Conservation (phyloP, 768 basidiomycete genomes). For the Pleurotus platypus region DNA sequence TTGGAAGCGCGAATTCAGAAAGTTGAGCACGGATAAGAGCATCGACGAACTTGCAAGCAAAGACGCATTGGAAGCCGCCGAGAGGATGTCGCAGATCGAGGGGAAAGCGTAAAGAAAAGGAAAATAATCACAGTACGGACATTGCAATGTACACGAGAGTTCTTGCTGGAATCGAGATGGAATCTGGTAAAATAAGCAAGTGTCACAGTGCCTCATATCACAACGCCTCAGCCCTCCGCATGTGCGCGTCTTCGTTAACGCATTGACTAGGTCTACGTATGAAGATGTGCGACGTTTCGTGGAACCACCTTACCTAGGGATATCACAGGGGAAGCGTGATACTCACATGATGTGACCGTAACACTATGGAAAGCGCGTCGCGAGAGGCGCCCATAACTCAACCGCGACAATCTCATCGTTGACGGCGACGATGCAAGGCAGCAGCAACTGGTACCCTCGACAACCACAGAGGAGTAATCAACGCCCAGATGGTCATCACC, state of each 20-base stretch:
- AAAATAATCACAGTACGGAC: no score
- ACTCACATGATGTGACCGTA: no score
- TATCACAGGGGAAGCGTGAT: no score
- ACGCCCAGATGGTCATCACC: background rate
- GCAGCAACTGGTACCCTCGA: constrained; percentile 13
- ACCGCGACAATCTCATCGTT: background rate
- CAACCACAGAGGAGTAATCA: constrained; percentile 1
- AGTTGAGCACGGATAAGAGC: background rate
- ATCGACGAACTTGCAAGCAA: background rate
- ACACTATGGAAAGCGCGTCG: background rate
- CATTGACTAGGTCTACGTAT: no score
- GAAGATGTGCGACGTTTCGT: no score
- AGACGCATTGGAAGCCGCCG: background rate
- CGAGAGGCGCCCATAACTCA: background rate
- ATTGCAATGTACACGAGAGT: no score
- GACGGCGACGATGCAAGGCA: constrained; percentile 4
- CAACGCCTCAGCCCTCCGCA: no score
- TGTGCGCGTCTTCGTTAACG: no score
- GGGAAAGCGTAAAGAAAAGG: background rate
- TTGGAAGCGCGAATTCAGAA: background rate
- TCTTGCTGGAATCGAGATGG: no score
- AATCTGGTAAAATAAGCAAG: no score
- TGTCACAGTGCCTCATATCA: no score
- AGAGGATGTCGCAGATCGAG: constrained; percentile 2
- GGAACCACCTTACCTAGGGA: no score